phyloP scores from a whole-genome alignment of 495 filamentous ascomycete species.

The Neurospora discreta region DNA sequence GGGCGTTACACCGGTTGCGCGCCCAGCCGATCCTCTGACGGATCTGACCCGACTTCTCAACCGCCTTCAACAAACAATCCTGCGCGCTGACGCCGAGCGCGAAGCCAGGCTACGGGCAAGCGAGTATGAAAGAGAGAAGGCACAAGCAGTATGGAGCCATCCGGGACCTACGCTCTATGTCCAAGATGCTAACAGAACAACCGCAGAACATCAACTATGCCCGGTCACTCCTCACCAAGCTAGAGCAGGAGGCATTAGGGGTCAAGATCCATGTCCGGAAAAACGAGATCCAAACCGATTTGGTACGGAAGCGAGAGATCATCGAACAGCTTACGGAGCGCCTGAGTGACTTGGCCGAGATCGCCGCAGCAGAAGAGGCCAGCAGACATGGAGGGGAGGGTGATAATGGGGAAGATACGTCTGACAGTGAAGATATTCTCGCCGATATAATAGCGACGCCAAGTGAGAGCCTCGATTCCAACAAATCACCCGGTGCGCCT shows the following conservation, averaged over 20 bases:
- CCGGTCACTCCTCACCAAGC: slow-evolving; percentile 56
- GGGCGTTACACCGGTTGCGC: background rate
- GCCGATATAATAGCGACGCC: slow-evolving; percentile 35
- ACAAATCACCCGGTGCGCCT: slow-evolving; percentile 16
- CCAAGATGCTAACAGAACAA: background rate
- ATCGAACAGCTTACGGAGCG: slow-evolving; percentile 50
- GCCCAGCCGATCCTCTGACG: slow-evolving; percentile 22
- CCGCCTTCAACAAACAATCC: slow-evolving; percentile 61
- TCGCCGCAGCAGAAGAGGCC: slow-evolving; percentile 22
- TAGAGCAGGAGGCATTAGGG: slow-evolving; percentile 60
- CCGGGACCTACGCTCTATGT: background rate
- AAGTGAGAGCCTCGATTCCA: slow-evolving; percentile 35
- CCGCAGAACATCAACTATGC: slow-evolving; percentile 71
- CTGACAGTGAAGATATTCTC: slow-evolving; percentile 41
- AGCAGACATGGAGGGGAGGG: slow-evolving; percentile 9
- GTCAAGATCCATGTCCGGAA: slow-evolving; percentile 55
- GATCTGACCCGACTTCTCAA: slow-evolving; percentile 63
- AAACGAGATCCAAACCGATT: slow-evolving; percentile 54
- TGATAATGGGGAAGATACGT: slow-evolving; percentile 28
- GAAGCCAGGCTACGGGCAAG: slow-evolving; percentile 45
- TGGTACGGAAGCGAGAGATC: slow-evolving; percentile 50
- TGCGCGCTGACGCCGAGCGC: slow-evolving; percentile 52
- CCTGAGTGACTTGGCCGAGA: slow-evolving; percentile 50
- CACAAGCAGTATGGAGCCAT: slow-evolving; percentile 44
- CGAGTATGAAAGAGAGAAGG: slow-evolving; percentile 60